Conservation (phyloP, 2,329 filamentous ascomycete genomes). For the Ascochyta lentis region DNA sequence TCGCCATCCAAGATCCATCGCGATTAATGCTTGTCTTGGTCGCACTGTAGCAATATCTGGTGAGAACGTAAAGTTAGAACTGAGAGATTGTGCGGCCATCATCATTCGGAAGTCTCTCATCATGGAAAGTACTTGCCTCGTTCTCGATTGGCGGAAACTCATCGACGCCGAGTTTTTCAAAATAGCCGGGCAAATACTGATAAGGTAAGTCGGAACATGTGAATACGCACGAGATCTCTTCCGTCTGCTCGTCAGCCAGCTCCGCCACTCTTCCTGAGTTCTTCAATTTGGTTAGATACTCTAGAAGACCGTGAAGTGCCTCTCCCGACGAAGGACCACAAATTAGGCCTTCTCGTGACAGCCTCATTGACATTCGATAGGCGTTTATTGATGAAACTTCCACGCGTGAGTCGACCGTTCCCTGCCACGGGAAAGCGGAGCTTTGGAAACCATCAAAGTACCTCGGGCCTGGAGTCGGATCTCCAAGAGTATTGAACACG, state of each 20-base stretch:
- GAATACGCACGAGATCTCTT: constrained; percentile 49
- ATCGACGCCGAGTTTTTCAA: constrained; percentile 59
- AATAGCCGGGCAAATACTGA: constrained; percentile 68
- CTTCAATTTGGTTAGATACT: neutral
- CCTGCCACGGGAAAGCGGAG: constrained; percentile 66
- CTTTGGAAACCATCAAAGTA: constrained; percentile 56
- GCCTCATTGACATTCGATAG: constrained; percentile 59
- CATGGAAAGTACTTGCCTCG: constrained; percentile 7
- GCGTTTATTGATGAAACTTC: constrained; percentile 63
- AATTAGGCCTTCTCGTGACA: constrained; percentile 64
- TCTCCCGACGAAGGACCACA: constrained; percentile 68
- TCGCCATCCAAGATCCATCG: no score
- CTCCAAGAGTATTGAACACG: constrained; percentile 64
- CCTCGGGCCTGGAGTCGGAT: constrained; percentile 66
- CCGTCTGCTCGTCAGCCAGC: no score
- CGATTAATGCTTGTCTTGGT: no score
- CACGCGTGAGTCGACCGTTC: constrained; percentile 62
- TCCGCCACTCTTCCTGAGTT: no score
- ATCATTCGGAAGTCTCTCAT: no score
- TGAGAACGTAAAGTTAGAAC: no score
- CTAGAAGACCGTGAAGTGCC: constrained; percentile 55
- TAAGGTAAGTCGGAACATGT: constrained; percentile 69
- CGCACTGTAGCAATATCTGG: no score
- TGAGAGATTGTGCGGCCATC: no score
- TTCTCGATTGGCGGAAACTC: constrained; percentile 27